Conservation (phyloP, 805 yeast species). For the Grigorovia humatica region DNA sequence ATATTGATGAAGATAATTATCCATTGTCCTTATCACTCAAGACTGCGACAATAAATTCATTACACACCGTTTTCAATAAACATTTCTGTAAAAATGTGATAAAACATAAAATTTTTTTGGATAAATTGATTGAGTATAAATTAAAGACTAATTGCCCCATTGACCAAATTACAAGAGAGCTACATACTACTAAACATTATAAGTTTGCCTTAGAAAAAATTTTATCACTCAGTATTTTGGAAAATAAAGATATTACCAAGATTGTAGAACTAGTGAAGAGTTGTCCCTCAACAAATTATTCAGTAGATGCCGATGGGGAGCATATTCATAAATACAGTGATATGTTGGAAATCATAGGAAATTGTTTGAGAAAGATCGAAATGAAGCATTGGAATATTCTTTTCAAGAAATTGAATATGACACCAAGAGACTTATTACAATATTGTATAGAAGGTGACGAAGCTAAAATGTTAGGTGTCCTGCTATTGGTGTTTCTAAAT, state of each 20-base stretch:
- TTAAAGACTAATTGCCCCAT: slow-evolving; percentile 8
- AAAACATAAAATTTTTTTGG: slow-evolving; percentile 24
- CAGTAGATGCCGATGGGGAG: background rate
- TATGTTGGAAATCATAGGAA: slow-evolving; percentile 26
- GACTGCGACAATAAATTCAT: slow-evolving; percentile 22
- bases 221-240: slow-evolving; percentile 19
- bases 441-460: slow-evolving; percentile 25
- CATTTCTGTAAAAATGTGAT: slow-evolving; percentile 13
- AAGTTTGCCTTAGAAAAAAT: slow-evolving; percentile 28
- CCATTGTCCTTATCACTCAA: slow-evolving; percentile 22
- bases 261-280: slow-evolving; percentile 18
- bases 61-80: slow-evolving; percentile 16
- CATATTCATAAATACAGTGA: slow-evolving; percentile 8
- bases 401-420: slow-evolving; percentile 17
- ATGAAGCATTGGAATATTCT: slow-evolving; percentile 24
- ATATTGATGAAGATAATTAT: slow-evolving; percentile 21
- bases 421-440: slow-evolving; percentile 24
- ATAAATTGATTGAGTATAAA: slow-evolving; percentile 16
- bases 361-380: slow-evolving; percentile 28
- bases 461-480: slow-evolving; percentile 23
- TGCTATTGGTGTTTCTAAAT: slow-evolving; percentile 25
- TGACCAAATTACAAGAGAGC: slow-evolving; percentile 17
- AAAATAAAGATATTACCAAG: slow-evolving; percentile 14
- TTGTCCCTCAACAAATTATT: slow-evolving; percentile 9
- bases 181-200: slow-evolving; percentile 20